Evolutionary conservation across 1,284 basidiomycete species (phyloP).

Genomic region (Anthracocystis panici-leucophaei): DNA sequence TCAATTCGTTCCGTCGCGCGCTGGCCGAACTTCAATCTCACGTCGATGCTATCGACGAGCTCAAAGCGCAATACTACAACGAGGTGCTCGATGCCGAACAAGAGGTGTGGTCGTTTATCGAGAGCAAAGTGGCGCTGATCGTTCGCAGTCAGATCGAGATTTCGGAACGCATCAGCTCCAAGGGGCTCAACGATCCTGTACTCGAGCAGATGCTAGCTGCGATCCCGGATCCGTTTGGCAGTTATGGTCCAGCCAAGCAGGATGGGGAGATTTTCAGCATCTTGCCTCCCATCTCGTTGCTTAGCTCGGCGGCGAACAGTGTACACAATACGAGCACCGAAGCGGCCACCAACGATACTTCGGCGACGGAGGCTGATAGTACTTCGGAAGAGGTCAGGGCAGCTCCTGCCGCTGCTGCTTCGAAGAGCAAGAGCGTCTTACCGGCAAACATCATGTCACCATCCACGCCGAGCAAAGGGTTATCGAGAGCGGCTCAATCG

Average conservation of each 20-base stretch:
- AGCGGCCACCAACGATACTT: constrained; percentile 35
- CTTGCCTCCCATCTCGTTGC: constrained; percentile 56
- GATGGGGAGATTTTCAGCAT: constrained; percentile 94
- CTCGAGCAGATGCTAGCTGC: constrained; percentile 89
- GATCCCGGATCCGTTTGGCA: constrained; percentile 91
- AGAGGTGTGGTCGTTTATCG: constrained; percentile 89
- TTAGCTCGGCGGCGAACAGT: constrained; percentile 47
- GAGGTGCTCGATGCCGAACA: constrained; percentile 93
- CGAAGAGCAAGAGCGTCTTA: constrained; percentile 19
- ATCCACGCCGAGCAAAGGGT: constrained; percentile 50
- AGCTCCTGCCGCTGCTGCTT: background rate
- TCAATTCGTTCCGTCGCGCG: constrained; percentile 61
- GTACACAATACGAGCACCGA: constrained; percentile 43
- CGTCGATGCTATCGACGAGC: constrained; percentile 85
- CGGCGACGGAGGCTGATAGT: constrained; percentile 25
- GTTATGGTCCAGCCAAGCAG: constrained; percentile 86
- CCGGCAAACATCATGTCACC: constrained; percentile 54
- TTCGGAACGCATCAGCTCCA: constrained; percentile 82
- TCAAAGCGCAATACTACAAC: constrained; percentile 82
- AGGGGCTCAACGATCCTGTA: constrained; percentile 85
- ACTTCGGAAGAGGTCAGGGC: constrained; percentile 10
- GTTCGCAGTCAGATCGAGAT: constrained; percentile 65
- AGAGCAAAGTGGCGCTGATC: constrained; percentile 71
- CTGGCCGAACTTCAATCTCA: constrained; percentile 80
- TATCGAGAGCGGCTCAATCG: constrained; percentile 22